phyloP scores from a whole-genome alignment of 306 rosid species.

The Coriaria nepalensis region DNA sequence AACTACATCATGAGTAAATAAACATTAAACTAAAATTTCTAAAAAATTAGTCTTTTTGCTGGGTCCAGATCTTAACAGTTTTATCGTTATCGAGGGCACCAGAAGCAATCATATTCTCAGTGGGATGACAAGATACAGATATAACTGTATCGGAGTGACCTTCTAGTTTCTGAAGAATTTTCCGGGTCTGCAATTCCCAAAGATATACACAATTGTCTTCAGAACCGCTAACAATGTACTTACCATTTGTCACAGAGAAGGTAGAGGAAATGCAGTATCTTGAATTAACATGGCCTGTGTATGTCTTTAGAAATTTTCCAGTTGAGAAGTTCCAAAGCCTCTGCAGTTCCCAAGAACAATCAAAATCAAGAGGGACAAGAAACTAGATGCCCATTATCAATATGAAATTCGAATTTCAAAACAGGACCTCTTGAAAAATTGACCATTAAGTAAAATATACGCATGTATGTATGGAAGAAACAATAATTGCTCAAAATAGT shows the following conservation, averaged over 20 bases:
- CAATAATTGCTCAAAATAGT: no score
- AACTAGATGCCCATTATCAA: background rate
- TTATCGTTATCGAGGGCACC: conserved; percentile 89
- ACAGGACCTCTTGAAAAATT: no score
- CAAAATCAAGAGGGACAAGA: background rate
- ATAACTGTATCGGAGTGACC: conserved; percentile 85
- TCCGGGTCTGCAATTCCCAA: conserved; percentile 81
- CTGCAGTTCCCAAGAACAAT: conserved; percentile 20
- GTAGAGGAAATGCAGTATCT: conserved; percentile 74
- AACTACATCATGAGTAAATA: background rate
- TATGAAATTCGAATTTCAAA: background rate
- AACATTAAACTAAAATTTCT: conserved; percentile 4
- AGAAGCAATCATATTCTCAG: conserved; percentile 80
- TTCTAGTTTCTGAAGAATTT: conserved; percentile 79
- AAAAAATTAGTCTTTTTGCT: conserved; percentile 33
- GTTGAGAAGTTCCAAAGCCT: conserved; percentile 93
- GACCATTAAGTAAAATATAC: no score
- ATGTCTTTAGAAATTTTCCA: conserved; percentile 84
- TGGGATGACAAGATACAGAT: conserved; percentile 85
- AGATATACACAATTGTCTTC: conserved; percentile 70
- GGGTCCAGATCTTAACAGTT: conserved; percentile 89
- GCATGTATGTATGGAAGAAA: no score
- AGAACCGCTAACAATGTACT: conserved; percentile 80
- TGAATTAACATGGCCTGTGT: conserved; percentile 68
- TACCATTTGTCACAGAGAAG: conserved; percentile 78